phyloP scores from a whole-genome alignment of 2,329 filamentous ascomycete species.

The Epichloe gansuensis region DNA sequence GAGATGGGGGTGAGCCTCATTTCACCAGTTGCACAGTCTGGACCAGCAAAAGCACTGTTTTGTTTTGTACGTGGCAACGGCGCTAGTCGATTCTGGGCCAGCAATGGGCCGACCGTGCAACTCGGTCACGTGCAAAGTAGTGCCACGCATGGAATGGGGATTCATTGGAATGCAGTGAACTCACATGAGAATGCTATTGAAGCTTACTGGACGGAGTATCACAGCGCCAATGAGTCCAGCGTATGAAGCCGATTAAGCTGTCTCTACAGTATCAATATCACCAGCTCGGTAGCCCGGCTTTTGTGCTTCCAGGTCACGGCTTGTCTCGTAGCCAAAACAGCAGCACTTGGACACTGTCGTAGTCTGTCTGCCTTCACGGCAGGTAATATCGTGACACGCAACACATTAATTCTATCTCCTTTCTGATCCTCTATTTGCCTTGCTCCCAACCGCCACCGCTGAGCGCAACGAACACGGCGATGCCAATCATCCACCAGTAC shows the following conservation, averaged over 20 bases:
- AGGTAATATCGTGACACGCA: constrained; percentile 7
- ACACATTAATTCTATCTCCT: constrained; percentile 1
- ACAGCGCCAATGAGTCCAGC: too few relatives aligned
- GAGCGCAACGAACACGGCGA: constrained; percentile 39
- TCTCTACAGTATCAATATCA: too few relatives aligned
- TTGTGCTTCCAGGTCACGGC: neutral
- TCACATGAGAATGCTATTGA: too few relatives aligned
- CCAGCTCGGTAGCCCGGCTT: too few relatives aligned
- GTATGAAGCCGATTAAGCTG: too few relatives aligned
- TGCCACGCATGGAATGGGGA: too few relatives aligned
- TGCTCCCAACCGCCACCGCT: constrained; percentile 33
- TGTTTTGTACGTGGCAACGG: constrained; percentile 17
- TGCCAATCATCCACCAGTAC: constrained; percentile 54
- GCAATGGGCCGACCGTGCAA: neutral
- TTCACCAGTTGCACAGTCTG: constrained; percentile 8
- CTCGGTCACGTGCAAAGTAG: constrained; percentile 8
- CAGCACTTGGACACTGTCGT: neutral
- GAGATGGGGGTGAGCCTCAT: constrained; percentile 15
- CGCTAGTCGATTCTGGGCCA: constrained; percentile 15
- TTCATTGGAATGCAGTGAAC: too few relatives aligned
- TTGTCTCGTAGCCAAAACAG: neutral
- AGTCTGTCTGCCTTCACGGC: too few relatives aligned
- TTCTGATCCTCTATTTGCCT: constrained; percentile 27
- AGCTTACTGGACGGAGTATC: too few relatives aligned
- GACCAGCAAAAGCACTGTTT: too few relatives aligned